A percentile compares a stretch with the other conserved stretches of the same genome.
These are phyloP conservation scores for Coniochaeta sp. DNA, from an alignment of 2,329 filamentous ascomycete genomes.

Conservation along the genomic window DNA sequence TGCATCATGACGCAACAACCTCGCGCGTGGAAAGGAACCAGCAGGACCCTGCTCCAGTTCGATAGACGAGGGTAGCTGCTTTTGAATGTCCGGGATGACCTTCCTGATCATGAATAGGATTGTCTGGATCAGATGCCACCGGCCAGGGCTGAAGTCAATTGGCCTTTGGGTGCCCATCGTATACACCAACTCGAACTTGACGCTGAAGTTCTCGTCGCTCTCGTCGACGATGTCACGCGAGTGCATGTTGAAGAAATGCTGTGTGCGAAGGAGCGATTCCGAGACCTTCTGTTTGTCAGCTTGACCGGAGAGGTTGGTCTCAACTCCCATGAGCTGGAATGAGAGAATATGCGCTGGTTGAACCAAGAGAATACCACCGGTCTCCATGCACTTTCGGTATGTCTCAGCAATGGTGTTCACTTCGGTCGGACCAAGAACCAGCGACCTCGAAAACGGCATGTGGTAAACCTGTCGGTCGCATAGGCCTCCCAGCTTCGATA, in stretches of 20 bases:
- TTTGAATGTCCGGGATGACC: conserved; percentile 21
- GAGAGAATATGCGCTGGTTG: conserved; percentile 61
- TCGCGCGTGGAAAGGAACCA: conserved; percentile 19
- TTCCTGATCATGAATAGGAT: conserved; percentile 37
- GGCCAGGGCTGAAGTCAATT: conserved; percentile 43
- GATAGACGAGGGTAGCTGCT: conserved; percentile 27
- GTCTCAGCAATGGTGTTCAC: conserved; percentile 28
- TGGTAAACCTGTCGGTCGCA: conserved; percentile 46
- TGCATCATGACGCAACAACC: not conserved
- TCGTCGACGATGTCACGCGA: conserved; percentile 57
- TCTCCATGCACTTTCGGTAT: conserved; percentile 36
- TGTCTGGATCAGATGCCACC: conserved; percentile 51
- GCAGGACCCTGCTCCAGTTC: conserved; percentile 26
- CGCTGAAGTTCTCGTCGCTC: conserved; percentile 56
- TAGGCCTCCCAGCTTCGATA: conserved; percentile 47
- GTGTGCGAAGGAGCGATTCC: conserved; percentile 26
- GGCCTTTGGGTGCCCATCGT: conserved; percentile 47
- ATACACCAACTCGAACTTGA: conserved; percentile 57
- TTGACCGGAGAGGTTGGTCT: conserved; percentile 31
- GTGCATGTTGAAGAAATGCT: conserved; percentile 34
- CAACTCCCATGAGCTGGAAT: conserved; percentile 54
- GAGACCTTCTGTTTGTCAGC: conserved; percentile 22
- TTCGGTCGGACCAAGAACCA: conserved; percentile 24
- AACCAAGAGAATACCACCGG: conserved; percentile 49
- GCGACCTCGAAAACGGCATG: conserved; percentile 50